Base-by-base conservation (phyloP, 306 rosid genomes). In the Medicago ruthenica region DNA sequence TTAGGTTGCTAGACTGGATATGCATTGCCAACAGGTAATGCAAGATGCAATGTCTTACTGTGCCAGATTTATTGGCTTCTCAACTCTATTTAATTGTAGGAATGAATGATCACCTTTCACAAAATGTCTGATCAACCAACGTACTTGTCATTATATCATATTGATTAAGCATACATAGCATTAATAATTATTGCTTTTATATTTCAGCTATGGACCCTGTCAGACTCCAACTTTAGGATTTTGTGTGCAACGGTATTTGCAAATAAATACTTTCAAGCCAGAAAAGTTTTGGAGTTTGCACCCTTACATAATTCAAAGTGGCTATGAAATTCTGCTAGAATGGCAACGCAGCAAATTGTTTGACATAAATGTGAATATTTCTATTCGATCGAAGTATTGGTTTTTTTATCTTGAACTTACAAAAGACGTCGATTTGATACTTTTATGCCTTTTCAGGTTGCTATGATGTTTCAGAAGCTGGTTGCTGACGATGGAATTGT, bases 211-310 rank as follows among this genome's bases (percentile, higher is more conserved):
- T 76, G 98, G 98, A 65, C 98, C 98, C 12, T 94, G 98, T 81
- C 98, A 94, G 84, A 92, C 98, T 86, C 98, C 98, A 20, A 91
- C 98, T 41, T 85, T 94, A 60, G 98, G 98, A 76, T 94, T 94
- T 83, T 94, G 98, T 22, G 98, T 94, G 80, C 97, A 90, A 85
- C 95, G 95, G 3, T 87, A 91, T 94, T 75, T 94, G 82, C 98
- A 90, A 85, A 94, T 91, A 51, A 88, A 86, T 78, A 92, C 96
- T 34, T 94, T 94, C 83, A 90, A 92, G 83, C 91, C 98, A 4
- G 98, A 94, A 79, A 91, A 94, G 73, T 94, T 88, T 85, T 94
- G 98, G 98, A 86, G 86, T 75, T 80, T 94, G 80, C 92, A 85
- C 65, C 92, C 97, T 27, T 85, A 87, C 83, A 90, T 94, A 48